Conservation (phyloP, 371 early-diverging fungal species). For the Apophysomyces ossiformis region DNA sequence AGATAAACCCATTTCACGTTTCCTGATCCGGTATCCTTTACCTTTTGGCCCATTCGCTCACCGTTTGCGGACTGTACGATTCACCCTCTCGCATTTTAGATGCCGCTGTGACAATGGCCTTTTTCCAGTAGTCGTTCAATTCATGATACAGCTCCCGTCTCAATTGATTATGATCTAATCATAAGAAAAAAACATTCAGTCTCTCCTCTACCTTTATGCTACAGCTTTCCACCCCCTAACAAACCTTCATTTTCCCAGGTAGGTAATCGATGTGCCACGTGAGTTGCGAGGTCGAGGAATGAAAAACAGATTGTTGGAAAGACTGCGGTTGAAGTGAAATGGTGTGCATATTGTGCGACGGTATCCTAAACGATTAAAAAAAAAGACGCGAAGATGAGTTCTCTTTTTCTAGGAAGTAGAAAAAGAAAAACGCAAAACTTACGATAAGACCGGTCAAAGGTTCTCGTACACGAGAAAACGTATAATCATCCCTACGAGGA, state of each 20-base stretch:
- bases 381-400: neutral
- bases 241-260: slow-evolving; percentile 72
- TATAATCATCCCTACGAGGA: slow-evolving; percentile 83
- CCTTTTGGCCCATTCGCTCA: slow-evolving; percentile 83
- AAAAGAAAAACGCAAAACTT: slow-evolving; percentile 19
- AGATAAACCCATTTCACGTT: neutral
- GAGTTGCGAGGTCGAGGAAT: slow-evolving; percentile 79
- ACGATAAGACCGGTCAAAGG: slow-evolving; percentile 73
- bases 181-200: neutral
- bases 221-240: neutral
- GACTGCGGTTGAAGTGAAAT: slow-evolving; percentile 79
- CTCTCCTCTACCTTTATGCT: neutral
- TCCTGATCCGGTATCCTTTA: slow-evolving; percentile 24
- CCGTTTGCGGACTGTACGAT: slow-evolving; percentile 70
- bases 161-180: slow-evolving; percentile 63
- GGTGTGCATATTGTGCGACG: slow-evolving; percentile 81
- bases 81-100: slow-evolving; percentile 79
- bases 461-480: slow-evolving; percentile 85
- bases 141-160: slow-evolving; percentile 70
- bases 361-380: slow-evolving; percentile 57
- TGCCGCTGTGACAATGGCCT: slow-evolving; percentile 72
- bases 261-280: slow-evolving; percentile 79
- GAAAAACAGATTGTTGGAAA: slow-evolving; percentile 78
- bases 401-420: neutral
- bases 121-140: slow-evolving; percentile 79